phyloP scores from a whole-genome alignment of 768 basidiomycete species.

The Neoboletus brunneissimus region DNA sequence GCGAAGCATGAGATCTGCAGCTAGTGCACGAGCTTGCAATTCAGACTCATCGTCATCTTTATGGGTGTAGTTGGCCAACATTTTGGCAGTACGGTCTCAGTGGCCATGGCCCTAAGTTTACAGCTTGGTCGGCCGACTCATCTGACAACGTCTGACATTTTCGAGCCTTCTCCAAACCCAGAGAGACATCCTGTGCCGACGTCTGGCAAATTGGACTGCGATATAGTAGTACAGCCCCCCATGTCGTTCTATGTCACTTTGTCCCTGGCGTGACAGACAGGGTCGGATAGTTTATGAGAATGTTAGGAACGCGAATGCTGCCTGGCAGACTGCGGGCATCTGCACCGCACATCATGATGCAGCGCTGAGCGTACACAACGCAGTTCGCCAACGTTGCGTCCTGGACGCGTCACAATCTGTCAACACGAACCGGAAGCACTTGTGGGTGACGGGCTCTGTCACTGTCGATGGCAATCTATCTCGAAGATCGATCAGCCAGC shows the following conservation, averaged over 20 bases:
- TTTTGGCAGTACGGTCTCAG: background rate
- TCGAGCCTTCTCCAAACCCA: background rate
- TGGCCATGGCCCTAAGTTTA: background rate
- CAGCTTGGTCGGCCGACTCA: background rate
- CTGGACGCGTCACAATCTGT: background rate
- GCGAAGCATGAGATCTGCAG: too few relatives aligned
- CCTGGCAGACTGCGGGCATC: background rate
- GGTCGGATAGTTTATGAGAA: background rate
- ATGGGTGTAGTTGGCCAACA: background rate
- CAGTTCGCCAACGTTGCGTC: background rate
- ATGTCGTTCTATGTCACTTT: background rate
- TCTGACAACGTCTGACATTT: background rate
- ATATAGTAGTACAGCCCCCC: background rate
- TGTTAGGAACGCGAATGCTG: too few relatives aligned
- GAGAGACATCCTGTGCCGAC: background rate
- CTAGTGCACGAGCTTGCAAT: background rate
- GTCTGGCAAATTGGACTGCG: background rate
- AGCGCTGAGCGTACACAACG: background rate
- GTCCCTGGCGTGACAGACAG: background rate
- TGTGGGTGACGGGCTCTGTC: background rate
- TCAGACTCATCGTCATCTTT: background rate
- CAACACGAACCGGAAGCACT: background rate
- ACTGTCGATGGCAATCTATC: background rate
- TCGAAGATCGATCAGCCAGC: background rate
- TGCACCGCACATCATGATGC: background rate